These are phyloP conservation scores for Monsonia emarginata DNA, from an alignment of 441 rosid genomes.

Conservation along the genomic window DNA sequence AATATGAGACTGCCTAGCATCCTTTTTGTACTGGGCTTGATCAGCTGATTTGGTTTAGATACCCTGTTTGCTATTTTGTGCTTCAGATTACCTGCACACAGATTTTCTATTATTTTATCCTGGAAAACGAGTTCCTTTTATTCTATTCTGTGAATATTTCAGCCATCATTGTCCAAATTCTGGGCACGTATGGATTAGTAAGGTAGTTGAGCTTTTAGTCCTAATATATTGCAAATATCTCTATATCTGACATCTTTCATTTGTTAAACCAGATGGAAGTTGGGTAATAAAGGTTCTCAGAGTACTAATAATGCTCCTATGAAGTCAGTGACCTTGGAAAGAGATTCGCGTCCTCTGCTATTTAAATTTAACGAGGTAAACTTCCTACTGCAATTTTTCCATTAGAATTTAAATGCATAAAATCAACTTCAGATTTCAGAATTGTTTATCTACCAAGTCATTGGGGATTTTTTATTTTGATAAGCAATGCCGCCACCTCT, in stretches of 20 bases:
- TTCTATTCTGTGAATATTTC: neutral
- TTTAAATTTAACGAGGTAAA: constrained; percentile 88
- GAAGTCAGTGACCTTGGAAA: constrained; percentile 37
- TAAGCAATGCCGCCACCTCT: too few species aligned
- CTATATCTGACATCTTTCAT: constrained; percentile 12
- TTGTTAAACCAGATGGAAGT: constrained; percentile 51
- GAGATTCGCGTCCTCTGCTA: constrained; percentile 66
- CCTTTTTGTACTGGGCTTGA: too few species aligned
- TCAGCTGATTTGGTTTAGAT: too few species aligned
- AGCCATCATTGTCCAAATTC: neutral
- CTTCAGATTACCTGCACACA: too few species aligned
- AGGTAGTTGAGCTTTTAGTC: neutral
- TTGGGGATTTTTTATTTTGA: too few species aligned
- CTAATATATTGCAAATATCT: neutral
- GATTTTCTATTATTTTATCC: too few species aligned
- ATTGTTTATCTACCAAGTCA: too few species aligned
- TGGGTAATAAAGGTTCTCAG: constrained; percentile 35
- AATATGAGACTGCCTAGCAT: too few species aligned
- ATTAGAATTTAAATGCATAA: constrained; percentile 2
- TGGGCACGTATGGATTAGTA: neutral
- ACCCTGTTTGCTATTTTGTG: too few species aligned
- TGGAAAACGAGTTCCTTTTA: neutral
- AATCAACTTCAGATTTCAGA: neutral
- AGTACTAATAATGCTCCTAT: constrained; percentile 30
- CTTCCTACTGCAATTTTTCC: neutral